These are phyloP conservation scores for Oropetium thomaeum DNA, from an alignment of 176 grass and related monocot genomes.

Conservation along the genomic window DNA sequence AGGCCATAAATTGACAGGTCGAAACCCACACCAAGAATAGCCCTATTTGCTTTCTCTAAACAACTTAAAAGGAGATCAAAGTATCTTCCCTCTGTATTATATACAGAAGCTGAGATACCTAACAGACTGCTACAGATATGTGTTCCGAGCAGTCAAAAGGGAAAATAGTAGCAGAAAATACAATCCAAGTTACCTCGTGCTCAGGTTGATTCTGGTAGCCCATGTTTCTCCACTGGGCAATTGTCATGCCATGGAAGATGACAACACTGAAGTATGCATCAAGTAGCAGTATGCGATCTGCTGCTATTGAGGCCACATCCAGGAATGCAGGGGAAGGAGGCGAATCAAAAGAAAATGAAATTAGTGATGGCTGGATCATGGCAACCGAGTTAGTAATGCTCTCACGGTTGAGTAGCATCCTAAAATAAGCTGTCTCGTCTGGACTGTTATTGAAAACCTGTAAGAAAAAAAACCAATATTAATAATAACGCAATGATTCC, in stretches of 20 bases:
- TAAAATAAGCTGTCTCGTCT: constrained; percentile 96
- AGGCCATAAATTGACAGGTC: neutral
- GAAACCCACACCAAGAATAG: neutral
- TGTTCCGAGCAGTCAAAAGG: neutral
- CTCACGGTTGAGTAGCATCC: constrained; percentile 95
- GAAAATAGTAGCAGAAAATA: neutral
- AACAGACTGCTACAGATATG: neutral
- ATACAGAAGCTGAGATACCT: neutral
- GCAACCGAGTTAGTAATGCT: constrained; percentile 87
- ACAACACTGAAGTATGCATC: constrained; percentile 99
- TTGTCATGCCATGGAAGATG: constrained; percentile 95
- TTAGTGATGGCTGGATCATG: constrained; percentile 92
- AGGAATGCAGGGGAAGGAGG: constrained; percentile 85
- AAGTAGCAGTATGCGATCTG: constrained; percentile 86
- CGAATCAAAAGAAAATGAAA: constrained; percentile 88
- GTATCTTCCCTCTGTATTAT: neutral
- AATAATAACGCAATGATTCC: constrained; percentile 24
- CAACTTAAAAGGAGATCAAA: neutral
- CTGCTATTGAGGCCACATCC: constrained; percentile 86
- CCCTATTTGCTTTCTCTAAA: neutral
- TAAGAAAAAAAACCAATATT: constrained; percentile 14
- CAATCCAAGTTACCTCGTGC: constrained; percentile 66
- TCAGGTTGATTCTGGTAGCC: constrained; percentile 96
- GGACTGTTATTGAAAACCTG: constrained; percentile 99
- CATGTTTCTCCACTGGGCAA: constrained; percentile 99